Evolutionary conservation across 2,329 filamentous ascomycete genomes (phyloP), one percentile per base, ranked within the genome.

Genomic region (Neofusicoccum sp.): DNA sequence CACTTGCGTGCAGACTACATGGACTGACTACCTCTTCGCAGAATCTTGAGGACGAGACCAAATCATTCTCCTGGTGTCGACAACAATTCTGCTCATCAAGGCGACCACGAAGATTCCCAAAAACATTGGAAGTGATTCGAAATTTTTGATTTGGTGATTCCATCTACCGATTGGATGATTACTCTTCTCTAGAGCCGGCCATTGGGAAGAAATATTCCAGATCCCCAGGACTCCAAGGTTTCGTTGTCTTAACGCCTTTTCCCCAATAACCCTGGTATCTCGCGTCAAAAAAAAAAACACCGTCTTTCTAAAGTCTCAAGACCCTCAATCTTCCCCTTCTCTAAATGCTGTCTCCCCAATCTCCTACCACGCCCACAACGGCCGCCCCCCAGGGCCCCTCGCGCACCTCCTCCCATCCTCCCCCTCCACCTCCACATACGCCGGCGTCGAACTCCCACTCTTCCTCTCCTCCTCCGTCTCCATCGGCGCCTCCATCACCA

Each of bases 401-500:
- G 43, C 49, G 6, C 33, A 12, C 24, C 59, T 38, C 26, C 59
- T 40, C 12, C 59, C 59, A 26, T 61, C 59, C 49, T 61, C 59
- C 14, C 59, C 59, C 34, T 61, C 59, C 43, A 45, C 38, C 41
- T 61, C 59, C n/a, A 61, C 59, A 24, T 61, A 61, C 16, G 59
- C 59, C 7, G 59, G 59, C 4, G 59, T 61, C 24, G 31, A 56
- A 12, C 38, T 40, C 4, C 59, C 59, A 34, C 59, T 57, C 14
- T n/a, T 48, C 40, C 26, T 30, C 49, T 61, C 62, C 63, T 66
- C 49, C 62, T 71, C 61, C 45, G 16, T n/a, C 65, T 65, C 61
- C 43, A 67, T 56, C 63, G 65, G 38, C 69, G 70, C 61, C 78
- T 77, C 80, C 72, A 82, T 78, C 5, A 72, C 65, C 14, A 65